These are phyloP conservation scores for Madurella mycetomatis DNA, from an alignment of 2,329 filamentous ascomycete species.

Conservation along the genomic window DNA sequence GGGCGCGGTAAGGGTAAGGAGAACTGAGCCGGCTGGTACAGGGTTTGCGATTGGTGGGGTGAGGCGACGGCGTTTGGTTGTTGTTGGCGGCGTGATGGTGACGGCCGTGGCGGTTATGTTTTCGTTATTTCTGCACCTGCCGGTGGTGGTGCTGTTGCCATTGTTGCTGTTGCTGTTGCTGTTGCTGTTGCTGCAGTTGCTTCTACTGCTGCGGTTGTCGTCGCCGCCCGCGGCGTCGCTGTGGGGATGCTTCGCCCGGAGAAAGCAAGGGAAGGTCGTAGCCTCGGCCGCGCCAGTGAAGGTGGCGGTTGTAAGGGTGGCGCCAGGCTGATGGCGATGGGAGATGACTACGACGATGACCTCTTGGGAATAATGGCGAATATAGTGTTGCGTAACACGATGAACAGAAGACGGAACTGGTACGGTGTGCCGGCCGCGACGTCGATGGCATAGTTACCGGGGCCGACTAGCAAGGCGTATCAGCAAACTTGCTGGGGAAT, in stretches of 20 bases:
- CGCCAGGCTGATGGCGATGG: not conserved
- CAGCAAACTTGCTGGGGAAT: not conserved
- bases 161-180: no score
- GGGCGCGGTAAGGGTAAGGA: no score
- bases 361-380: no score
- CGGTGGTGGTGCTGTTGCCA: no score
- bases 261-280: not conserved
- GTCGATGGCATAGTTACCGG: slow-evolving; percentile 67
- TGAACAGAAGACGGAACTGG: slow-evolving; percentile 61
- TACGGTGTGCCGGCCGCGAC: slow-evolving; percentile 64
- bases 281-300: no score
- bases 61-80: no score
- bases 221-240: not conserved
- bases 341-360: not conserved
- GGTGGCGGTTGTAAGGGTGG: not conserved
- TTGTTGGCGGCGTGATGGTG: no score
- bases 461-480: slow-evolving; percentile 41
- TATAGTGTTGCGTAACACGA: slow-evolving; percentile 54
- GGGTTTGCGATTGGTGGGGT: no score
- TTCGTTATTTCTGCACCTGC: no score
- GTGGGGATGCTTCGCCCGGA: not conserved
- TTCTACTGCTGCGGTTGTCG: not conserved
- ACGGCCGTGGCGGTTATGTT: no score
- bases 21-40: no score
- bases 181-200: not conserved